Percentiles rank a stretch among this genome's conserved stretches.
phyloP scores from a whole-genome alignment of 441 rosid species.

The Bruguiera hainesii region DNA sequence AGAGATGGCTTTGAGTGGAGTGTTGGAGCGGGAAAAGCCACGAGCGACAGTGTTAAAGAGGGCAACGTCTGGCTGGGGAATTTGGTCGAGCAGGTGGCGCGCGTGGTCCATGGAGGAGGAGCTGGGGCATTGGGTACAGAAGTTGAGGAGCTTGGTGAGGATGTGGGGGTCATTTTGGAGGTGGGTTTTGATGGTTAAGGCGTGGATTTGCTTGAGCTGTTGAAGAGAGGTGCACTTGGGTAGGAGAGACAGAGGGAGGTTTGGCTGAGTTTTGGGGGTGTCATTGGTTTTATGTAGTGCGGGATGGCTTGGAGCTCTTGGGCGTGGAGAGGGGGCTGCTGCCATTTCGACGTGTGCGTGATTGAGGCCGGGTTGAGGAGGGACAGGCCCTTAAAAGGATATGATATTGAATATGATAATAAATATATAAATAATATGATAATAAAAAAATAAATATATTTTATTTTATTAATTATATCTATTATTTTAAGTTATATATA shows the following conservation, averaged over 20 bases:
- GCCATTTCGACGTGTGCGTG: constrained; percentile 36
- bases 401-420: too few species aligned
- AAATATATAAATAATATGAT: too few species aligned
- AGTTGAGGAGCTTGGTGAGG: constrained; percentile 49
- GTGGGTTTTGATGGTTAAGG: constrained; percentile 55
- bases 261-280: constrained; percentile 7
- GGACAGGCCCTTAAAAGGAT: neutral
- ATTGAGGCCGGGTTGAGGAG: constrained; percentile 18
- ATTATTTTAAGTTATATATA: too few species aligned
- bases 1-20: constrained; percentile 40
- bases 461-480: too few species aligned
- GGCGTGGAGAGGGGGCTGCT: constrained; percentile 20
- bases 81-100: constrained; percentile 54
- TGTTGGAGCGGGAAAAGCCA: constrained; percentile 59
- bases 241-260: constrained; percentile 46
- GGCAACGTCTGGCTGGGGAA: constrained; percentile 49
- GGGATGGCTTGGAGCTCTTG: constrained; percentile 18
- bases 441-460: too few species aligned
- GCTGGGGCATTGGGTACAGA: constrained; percentile 41
- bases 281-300: constrained; percentile 13
- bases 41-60: constrained; percentile 56
- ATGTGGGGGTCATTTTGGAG: constrained; percentile 41
- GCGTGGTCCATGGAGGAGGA: constrained; percentile 54
- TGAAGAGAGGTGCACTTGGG: constrained; percentile 48
- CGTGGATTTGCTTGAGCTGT: constrained; percentile 72